Evolutionary conservation across 805 yeast species (phyloP), one percentile per base, ranked within the genome.

Genomic region (Saturnispora mendoncae): DNA sequence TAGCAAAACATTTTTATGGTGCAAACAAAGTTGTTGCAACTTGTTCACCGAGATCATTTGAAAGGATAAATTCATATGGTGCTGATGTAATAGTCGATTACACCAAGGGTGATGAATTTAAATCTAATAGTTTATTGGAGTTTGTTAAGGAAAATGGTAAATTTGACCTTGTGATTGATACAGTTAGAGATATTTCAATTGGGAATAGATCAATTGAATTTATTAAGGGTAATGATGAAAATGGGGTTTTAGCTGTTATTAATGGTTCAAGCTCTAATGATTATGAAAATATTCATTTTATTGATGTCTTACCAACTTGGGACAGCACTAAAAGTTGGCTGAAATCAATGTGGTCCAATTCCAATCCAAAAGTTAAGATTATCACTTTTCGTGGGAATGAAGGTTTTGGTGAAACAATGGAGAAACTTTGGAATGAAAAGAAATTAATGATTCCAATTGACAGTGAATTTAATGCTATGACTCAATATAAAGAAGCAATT

Each of bases 91-190:
- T 64, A n/a, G 63, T 81, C 34, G 79, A 83, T 48, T 83, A 82
- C 58, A 70, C 68, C 21, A 62, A 66, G 34, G 69, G 69, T 24
- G 58, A 61, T 1, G 42, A 58, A 54, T 31, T 54, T 62, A 27
- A 55, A 28, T 60, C 62, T 1, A 57, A 64, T 28, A 68, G 68
- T 36, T 53, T 66, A 1, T 57, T 58, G 28, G 48, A 50, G 8
- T 44, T 54, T 23, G 55, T 60, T 10, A 57, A 47, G 24, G 61
- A 63, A 15, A 58, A 64, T 38, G 67, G 70, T n/a, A 64, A 69
- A 47, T 84, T 78, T 51, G 86, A 81, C 52, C 54, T 72, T 9
- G 74, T 84, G 36, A 55, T 77, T 25, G 94, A 84, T 60, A 68
- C 80, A 40, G 76, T 74, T 39, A 88, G 94, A 32, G 75, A 72